Evolutionary conservation across 2,329 filamentous ascomycete species (phyloP), one percentile per base, ranked within the genome.

Genomic region (Venturia aucupariae): DNA sequence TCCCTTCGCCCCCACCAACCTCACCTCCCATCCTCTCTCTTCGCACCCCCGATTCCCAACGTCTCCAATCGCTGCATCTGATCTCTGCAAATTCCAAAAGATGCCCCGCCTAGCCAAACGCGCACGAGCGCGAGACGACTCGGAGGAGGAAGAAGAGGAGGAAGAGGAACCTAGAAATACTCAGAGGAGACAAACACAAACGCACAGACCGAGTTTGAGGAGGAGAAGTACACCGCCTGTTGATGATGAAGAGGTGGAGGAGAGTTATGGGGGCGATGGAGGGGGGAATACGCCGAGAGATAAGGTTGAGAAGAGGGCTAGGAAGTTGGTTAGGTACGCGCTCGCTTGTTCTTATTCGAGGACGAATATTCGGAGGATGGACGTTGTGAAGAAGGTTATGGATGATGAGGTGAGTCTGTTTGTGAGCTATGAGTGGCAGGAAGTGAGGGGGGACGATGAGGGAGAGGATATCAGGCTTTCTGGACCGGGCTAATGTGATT

Each of bases 241-340:
- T 32, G n/a, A n/a, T 19, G 51, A 57, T 10, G 51, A 57, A 15
- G 27, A 30, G 13, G 48, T 19, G 11, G 51, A 32, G 17, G 27
- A 57, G 27, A 22, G 51, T 57, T 32, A 57, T 57, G 30, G 27
- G 4, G 30, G 13, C 7, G 27, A 32, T 32, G 51, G 19, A 17
- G 30, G 51, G 27, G 30, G 30, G 4, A 22, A 57, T n/a, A 35
- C 27, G 30, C 51, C n/a, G 19, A 3, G 27, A n/a, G 51, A 57
- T 35, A 32, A 35, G 51, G 35, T 57, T 57, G 41, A 63, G 35
- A 77, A 78, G 57, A 78, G 86, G 72, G 80, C 84, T 7, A 86
- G 86, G 71, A 85, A 85, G 70, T 73, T 88, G 63, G 83, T 87
- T 55, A 82, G 85, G 2, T 76, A 87, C 48, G 85, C 84, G 1